Evolutionary conservation across 2,329 filamentous ascomycete genomes (phyloP).

Genomic region (Lasiodiplodia sp.): DNA sequence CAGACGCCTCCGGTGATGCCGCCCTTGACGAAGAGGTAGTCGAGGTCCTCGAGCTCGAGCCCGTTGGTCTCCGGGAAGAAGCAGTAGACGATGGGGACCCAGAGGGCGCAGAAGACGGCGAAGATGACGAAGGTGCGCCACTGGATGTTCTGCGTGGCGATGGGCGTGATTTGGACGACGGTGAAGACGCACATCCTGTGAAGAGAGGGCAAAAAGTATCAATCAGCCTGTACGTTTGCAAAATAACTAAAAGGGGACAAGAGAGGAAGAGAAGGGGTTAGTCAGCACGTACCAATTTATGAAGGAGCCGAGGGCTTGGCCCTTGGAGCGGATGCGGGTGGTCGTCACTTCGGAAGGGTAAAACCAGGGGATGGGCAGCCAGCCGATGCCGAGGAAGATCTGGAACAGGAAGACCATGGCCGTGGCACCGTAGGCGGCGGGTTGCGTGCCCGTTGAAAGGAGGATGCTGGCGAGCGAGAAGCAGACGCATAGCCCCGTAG

Average conservation of each 20-base stretch:
- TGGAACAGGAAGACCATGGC: conserved; percentile 58
- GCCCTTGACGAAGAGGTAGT: conserved; percentile 38
- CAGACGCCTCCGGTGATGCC: conserved; percentile 34
- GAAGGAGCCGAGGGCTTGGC: conserved; percentile 49
- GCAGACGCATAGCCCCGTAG: conserved; percentile 53
- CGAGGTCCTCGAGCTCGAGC: conserved; percentile 73
- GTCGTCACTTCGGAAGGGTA: conserved; percentile 53
- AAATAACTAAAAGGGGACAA: background rate
- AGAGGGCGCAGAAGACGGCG: conserved; percentile 72
- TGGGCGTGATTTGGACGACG: conserved; percentile 50
- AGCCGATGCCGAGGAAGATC: conserved; percentile 53
- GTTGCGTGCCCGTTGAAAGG: conserved; percentile 42
- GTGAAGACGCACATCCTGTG: conserved; percentile 33
- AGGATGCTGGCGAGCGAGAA: conserved; percentile 50
- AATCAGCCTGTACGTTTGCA: too few species aligned
- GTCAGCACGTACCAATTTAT: conserved; percentile 19
- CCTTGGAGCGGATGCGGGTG: conserved; percentile 50
- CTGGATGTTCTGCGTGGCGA: conserved; percentile 56
- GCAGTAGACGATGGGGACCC: conserved; percentile 73
- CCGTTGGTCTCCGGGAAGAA: conserved; percentile 73
- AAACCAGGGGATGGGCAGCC: conserved; percentile 55
- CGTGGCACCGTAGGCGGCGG: conserved; percentile 51
- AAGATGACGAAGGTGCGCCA: conserved; percentile 78
- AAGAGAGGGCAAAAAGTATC: too few species aligned
- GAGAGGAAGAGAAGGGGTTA: background rate